A percentile compares a stretch with the other conserved stretches of the same genome.
phyloP scores from a whole-genome alignment of 441 rosid species.

The Macaranga tanarius region DNA sequence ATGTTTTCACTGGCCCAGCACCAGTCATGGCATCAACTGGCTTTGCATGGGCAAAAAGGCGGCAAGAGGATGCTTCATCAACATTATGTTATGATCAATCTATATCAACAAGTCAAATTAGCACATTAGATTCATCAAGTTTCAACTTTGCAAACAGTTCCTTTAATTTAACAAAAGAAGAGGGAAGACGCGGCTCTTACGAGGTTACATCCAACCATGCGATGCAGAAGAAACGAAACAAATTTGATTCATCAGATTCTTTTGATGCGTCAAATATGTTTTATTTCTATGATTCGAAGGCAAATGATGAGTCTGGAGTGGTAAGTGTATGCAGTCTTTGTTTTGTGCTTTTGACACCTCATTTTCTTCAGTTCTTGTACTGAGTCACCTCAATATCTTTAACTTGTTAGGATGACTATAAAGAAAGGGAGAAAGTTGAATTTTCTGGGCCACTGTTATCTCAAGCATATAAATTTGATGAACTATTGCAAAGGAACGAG shows the following conservation, averaged over 20 bases:
- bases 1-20: constrained; percentile 47
- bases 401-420: constrained; percentile 26
- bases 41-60: constrained; percentile 74
- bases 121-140: constrained; percentile 46
- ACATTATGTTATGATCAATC: constrained; percentile 54
- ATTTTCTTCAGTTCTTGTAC: not conserved
- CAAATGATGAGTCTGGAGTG: constrained; percentile 28
- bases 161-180: constrained; percentile 31
- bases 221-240: constrained; percentile 24
- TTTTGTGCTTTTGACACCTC: not conserved
- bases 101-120: constrained; percentile 51
- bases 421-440: constrained; percentile 28
- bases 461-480: constrained; percentile 50
- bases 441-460: constrained; percentile 58
- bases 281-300: constrained; percentile 32
- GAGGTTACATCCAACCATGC: not conserved
- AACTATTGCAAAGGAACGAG: constrained; percentile 59
- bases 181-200: constrained; percentile 2
- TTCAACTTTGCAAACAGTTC: constrained; percentile 47
- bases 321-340: constrained; percentile 27
- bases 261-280: constrained; percentile 32
- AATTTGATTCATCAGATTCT: constrained; percentile 33
- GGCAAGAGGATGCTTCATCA: constrained; percentile 47
- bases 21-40: constrained; percentile 63
- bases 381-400: not conserved